Conservation (phyloP, 2,329 filamentous ascomycete genomes). For the Graphilbum fragrans region DNA sequence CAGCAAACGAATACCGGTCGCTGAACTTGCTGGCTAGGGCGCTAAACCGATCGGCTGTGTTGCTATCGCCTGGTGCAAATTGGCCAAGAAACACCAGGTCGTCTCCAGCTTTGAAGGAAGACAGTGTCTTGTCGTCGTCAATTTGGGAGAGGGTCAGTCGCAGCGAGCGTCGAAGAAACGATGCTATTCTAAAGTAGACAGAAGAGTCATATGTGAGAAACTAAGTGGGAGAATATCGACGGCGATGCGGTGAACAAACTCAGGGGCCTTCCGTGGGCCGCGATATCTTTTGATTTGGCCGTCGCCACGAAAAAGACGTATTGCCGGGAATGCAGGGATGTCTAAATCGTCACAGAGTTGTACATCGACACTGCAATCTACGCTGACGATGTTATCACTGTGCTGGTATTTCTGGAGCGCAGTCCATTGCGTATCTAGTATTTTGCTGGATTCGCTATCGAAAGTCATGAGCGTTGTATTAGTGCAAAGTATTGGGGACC, state of each 20-base stretch:
- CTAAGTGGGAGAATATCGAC: not conserved
- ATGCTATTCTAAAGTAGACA: conserved; percentile 13
- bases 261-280: conserved; percentile 25
- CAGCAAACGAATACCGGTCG: conserved; percentile 30
- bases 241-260: conserved; percentile 17
- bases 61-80: conserved; percentile 17
- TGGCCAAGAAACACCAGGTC: conserved; percentile 29
- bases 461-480: too few species aligned
- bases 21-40: conserved; percentile 21
- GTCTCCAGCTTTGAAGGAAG: conserved; percentile 23
- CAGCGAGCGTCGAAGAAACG: conserved; percentile 17
- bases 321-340: conserved; percentile 32
- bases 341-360: conserved; percentile 27
- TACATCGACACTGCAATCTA: conserved; percentile 26
- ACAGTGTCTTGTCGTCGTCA: conserved; percentile 13
- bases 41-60: conserved; percentile 18
- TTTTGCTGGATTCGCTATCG: conserved; percentile 17
- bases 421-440: conserved; percentile 24
- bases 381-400: conserved; percentile 16
- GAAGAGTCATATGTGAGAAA: not conserved
- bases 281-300: conserved; percentile 25
- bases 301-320: conserved; percentile 27
- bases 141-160: conserved; percentile 17
- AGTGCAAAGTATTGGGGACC: not conserved
- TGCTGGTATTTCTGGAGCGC: conserved; percentile 12